Evolutionary conservation across 345 rosid species (phyloP).

Genomic region (Camelina hispida): DNA sequence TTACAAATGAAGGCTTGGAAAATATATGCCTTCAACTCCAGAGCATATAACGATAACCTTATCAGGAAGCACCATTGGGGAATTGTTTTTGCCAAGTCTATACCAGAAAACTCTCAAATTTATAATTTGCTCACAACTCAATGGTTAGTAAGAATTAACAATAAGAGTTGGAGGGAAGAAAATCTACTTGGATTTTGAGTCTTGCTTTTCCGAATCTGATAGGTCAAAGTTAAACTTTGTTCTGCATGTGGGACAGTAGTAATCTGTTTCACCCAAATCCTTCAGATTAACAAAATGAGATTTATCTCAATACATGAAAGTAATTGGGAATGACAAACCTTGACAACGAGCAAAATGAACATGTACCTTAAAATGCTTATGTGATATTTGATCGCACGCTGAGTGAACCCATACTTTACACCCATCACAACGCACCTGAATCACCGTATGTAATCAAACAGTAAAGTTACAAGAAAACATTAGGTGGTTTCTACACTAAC

Average conservation of each 20-base stretch:
- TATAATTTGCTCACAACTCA: slow-evolving; percentile 13
- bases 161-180: neutral
- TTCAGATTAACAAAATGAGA: slow-evolving; percentile 46
- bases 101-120: slow-evolving; percentile 37
- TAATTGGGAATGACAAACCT: slow-evolving; percentile 17
- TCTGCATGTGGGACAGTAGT: slow-evolving; percentile 93
- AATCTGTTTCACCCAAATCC: slow-evolving; percentile 74
- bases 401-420: slow-evolving; percentile 98
- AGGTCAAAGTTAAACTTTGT: slow-evolving; percentile 87
- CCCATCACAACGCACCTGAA: slow-evolving; percentile 90
- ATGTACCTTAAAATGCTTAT: slow-evolving; percentile 75
- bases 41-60: slow-evolving; percentile 87
- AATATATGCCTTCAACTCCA: slow-evolving; percentile 90
- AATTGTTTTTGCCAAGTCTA: slow-evolving; percentile 60
- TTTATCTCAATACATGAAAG: slow-evolving; percentile 30
- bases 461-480: slow-evolving; percentile 12
- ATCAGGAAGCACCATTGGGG: slow-evolving; percentile 65
- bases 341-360: slow-evolving; percentile 32
- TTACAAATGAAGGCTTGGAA: slow-evolving; percentile 95
- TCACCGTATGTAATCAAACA: slow-evolving; percentile 19
- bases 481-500: slow-evolving; percentile 1
- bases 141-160: neutral
- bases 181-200: slow-evolving; percentile 67
- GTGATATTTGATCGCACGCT: slow-evolving; percentile 83
- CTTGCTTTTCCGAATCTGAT: slow-evolving; percentile 88